Evolutionary conservation across 768 basidiomycete species (phyloP).

Genomic region (Hypholoma sublateritium): DNA sequence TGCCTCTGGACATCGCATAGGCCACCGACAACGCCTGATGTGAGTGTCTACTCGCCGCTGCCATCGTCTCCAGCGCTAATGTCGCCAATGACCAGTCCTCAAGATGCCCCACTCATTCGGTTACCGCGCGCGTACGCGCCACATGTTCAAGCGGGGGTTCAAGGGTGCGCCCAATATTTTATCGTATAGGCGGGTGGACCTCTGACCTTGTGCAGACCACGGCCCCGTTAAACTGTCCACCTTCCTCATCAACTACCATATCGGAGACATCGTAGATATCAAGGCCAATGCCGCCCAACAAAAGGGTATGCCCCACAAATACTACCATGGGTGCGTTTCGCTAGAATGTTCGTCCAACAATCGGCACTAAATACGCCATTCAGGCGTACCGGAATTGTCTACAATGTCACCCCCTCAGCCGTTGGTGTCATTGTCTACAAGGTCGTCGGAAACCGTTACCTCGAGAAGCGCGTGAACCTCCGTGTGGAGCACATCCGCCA

Average conservation of each 20-base stretch:
- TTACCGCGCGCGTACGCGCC: conserved; percentile 99
- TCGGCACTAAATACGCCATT: not conserved
- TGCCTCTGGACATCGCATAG: conserved; percentile 40
- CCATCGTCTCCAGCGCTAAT: not conserved
- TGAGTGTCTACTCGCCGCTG: conserved; percentile 31
- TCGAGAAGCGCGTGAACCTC: conserved; percentile 99
- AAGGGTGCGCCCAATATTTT: conserved; percentile 64
- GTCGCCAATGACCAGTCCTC: conserved; percentile 41
- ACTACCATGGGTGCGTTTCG: conserved; percentile 85
- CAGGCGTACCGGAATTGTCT: conserved; percentile 96
- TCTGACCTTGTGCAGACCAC: conserved; percentile 58
- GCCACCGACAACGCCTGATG: conserved; percentile 49
- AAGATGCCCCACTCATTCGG: conserved; percentile 99
- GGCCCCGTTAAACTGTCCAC: conserved; percentile 91
- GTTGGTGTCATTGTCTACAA: conserved; percentile 99
- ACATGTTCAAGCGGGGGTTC: conserved; percentile 99
- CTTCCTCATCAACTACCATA: conserved; percentile 88
- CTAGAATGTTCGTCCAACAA: not conserved
- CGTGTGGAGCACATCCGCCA: conserved; percentile 94
- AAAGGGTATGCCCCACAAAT: conserved; percentile 99
- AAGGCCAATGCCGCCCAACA: conserved; percentile 99
- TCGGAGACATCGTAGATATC: conserved; percentile 99
- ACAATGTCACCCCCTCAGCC: conserved; percentile 94
- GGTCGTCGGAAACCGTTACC: conserved; percentile 97
- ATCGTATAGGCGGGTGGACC: conserved; percentile 9